Conservation (phyloP, 345 rosid genomes). For the Citrus medica region DNA sequence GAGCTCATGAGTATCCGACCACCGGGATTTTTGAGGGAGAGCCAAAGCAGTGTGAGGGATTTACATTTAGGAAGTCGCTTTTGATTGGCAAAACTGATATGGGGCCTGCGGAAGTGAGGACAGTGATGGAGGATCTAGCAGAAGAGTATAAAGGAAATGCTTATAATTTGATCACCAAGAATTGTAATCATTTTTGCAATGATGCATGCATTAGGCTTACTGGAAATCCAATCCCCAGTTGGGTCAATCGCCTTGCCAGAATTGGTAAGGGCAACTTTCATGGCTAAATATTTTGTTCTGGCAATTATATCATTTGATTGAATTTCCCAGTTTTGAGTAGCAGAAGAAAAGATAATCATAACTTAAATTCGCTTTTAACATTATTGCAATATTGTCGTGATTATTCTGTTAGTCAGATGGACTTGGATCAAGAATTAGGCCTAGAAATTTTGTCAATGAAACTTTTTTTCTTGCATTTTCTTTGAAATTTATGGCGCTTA, state of each 20-base stretch:
- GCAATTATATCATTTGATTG: neutral
- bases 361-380: neutral
- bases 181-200: constrained; percentile 97
- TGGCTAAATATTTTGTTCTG: neutral
- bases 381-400: neutral
- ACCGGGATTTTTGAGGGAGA: constrained; percentile 94
- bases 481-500: neutral
- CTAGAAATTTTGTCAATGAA: neutral
- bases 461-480: neutral
- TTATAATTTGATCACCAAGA: constrained; percentile 86
- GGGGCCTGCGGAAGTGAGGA: constrained; percentile 60
- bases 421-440: neutral
- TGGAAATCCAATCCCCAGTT: constrained; percentile 83
- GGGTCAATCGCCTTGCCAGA: constrained; percentile 97
- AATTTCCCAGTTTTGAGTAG: neutral
- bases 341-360: neutral
- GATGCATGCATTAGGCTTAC: constrained; percentile 74
- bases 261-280: constrained; percentile 51
- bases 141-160: constrained; percentile 74
- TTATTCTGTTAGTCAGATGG: too few relatives aligned
- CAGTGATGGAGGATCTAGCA: constrained; percentile 77
- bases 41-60: constrained; percentile 90
- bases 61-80: constrained; percentile 78
- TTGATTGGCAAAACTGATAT: constrained; percentile 84
- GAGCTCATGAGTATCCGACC: constrained; percentile 92